phyloP scores from a whole-genome alignment of 345 rosid genomes.

The Eucalyptus decipiens region DNA sequence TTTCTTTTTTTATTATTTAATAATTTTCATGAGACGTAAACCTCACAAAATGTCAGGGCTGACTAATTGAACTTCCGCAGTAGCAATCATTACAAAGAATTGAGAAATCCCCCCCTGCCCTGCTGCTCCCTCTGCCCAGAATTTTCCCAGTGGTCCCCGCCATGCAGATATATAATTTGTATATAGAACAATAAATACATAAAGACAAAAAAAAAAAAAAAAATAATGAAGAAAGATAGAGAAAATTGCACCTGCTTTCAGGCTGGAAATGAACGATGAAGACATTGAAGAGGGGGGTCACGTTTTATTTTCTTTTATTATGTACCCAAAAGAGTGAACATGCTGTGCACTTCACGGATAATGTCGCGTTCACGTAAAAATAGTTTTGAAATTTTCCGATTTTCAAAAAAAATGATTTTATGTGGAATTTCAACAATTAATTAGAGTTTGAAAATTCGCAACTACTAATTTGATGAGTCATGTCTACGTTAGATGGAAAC shows the following conservation, averaged over 20 bases:
- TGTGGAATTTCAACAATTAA: neutral
- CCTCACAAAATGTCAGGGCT: neutral
- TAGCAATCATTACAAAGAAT: neutral
- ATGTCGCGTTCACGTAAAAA: neutral
- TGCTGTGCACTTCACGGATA: neutral
- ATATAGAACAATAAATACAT: neutral
- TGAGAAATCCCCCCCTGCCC: neutral
- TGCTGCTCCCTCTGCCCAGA: neutral
- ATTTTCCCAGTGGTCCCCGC: neutral
- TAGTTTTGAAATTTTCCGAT: neutral
- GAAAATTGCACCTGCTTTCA: neutral
- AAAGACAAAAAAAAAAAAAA: neutral
- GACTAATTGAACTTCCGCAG: neutral
- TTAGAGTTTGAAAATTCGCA: neutral
- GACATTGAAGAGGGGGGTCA: neutral
- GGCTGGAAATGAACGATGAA: neutral
- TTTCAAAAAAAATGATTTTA: neutral
- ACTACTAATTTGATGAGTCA: neutral
- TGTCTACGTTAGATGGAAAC: accelerated
- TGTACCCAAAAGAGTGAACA: neutral
- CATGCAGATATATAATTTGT: neutral
- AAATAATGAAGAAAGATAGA: neutral
- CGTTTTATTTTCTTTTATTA: neutral
- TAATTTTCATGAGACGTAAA: neutral
- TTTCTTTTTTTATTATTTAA: neutral